A percentile compares a stretch with the other conserved stretches of the same genome.
Evolutionary conservation across 768 basidiomycete genomes (phyloP).

Genomic region (Naganishia vishniacii): DNA sequence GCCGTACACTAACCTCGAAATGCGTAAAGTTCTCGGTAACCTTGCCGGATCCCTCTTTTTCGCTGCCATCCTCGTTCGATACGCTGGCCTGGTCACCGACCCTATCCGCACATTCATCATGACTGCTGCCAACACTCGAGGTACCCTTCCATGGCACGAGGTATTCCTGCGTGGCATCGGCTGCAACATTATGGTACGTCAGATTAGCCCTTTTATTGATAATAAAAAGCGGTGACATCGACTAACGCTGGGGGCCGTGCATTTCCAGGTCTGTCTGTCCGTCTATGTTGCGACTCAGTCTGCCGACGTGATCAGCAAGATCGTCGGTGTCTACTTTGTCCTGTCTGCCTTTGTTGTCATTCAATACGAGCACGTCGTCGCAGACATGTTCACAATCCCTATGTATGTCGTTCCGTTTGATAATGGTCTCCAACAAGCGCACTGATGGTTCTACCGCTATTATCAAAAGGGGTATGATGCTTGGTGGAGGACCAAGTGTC

Average conservation of each 20-base stretch:
- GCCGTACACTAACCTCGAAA: no score
- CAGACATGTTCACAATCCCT: conserved; percentile 25
- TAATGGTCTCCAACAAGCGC: no score
- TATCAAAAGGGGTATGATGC: conserved; percentile 27
- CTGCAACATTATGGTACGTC: conserved; percentile 24
- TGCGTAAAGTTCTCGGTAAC: conserved; percentile 20
- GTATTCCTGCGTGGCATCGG: conserved; percentile 24
- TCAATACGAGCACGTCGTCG: conserved; percentile 27
- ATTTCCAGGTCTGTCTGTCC: conserved; percentile 15
- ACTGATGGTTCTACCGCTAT: no score
- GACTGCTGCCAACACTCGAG: conserved; percentile 18
- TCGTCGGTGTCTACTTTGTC: conserved; percentile 23
- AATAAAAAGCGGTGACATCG: no score
- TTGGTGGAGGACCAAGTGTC: neutral
- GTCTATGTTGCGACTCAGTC: conserved; percentile 16
- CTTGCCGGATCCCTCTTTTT: conserved; percentile 25
- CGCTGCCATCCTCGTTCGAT: conserved; percentile 23
- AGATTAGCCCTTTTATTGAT: no score
- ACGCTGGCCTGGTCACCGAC: conserved; percentile 18
- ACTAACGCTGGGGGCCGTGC: no score
- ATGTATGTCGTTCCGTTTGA: neutral
- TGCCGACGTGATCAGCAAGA: conserved; percentile 18
- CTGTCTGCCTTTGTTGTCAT: conserved; percentile 22
- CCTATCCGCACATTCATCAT: conserved; percentile 12
- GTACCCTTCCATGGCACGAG: conserved; percentile 18